phyloP scores from a whole-genome alignment of 371 early-diverging fungal genomes.

The Haplosporangium sp. region DNA sequence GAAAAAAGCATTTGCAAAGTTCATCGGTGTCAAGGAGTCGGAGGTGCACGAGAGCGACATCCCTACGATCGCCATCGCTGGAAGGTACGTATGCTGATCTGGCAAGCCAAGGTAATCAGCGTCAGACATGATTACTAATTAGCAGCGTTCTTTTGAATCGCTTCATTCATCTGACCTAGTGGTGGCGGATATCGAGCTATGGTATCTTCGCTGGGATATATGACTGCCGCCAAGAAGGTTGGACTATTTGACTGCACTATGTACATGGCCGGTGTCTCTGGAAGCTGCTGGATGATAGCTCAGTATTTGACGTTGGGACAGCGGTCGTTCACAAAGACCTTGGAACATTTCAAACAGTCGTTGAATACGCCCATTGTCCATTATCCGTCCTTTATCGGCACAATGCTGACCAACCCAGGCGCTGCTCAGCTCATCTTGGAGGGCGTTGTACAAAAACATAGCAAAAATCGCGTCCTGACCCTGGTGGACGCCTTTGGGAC shows the following conservation, averaged over 20 bases:
- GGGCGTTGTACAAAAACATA: slow-evolving; percentile 63
- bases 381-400: slow-evolving; percentile 43
- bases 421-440: slow-evolving; percentile 61
- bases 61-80: slow-evolving; percentile 73
- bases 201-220: slow-evolving; percentile 69
- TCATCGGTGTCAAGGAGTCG: slow-evolving; percentile 69
- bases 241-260: slow-evolving; percentile 67
- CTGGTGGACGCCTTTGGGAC: slow-evolving; percentile 79
- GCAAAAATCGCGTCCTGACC: slow-evolving; percentile 63
- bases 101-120: background rate
- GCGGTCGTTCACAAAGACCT: slow-evolving; percentile 41
- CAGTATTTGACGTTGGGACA: slow-evolving; percentile 53
- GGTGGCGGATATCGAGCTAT: slow-evolving; percentile 81
- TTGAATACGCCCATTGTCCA: slow-evolving; percentile 31
- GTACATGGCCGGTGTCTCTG: slow-evolving; percentile 72
- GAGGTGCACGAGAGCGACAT: slow-evolving; percentile 72
- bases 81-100: slow-evolving; percentile 58
- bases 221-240: slow-evolving; percentile 64
- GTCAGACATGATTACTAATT: background rate
- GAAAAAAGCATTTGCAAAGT: slow-evolving; percentile 70
- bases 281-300: slow-evolving; percentile 64
- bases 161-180: slow-evolving; percentile 40
- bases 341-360: slow-evolving; percentile 48
- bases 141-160: too few relatives aligned
- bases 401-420: slow-evolving; percentile 45